Evolutionary conservation across 768 basidiomycete species (phyloP).

Genomic region (Epithele typhae): DNA sequence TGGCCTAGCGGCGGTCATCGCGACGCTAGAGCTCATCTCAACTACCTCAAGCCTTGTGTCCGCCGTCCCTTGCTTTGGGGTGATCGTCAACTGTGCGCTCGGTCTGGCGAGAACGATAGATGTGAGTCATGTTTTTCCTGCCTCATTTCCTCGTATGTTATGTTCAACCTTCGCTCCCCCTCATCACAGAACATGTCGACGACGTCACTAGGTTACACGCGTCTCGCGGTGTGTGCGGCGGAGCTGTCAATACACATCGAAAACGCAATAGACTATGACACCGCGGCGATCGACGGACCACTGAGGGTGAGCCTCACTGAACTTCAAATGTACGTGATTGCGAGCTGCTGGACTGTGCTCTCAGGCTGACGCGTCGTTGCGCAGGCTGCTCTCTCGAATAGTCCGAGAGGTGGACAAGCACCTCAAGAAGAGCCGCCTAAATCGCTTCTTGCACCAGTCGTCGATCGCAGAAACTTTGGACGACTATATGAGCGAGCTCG

Average conservation of each 20-base stretch:
- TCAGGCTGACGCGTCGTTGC: too few relatives aligned
- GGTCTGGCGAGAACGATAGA: conserved; percentile 4
- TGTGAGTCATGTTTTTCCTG: too few relatives aligned
- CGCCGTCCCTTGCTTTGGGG: conserved; percentile 1
- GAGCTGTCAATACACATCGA: conserved; percentile 5
- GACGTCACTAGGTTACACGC: conserved; percentile 2
- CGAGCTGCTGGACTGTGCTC: not conserved
- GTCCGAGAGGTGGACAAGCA: not conserved
- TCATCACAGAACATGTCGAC: too few relatives aligned
- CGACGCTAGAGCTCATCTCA: not conserved
- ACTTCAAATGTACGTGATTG: not conserved
- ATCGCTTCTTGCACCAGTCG: conserved; percentile 4
- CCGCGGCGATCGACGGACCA: not conserved
- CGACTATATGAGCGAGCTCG: conserved; percentile 1
- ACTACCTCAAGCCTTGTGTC: not conserved
- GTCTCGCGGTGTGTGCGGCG: conserved; percentile 1
- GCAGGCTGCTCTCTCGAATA: conserved; percentile 1
- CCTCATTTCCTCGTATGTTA: too few relatives aligned
- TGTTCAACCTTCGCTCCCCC: too few relatives aligned
- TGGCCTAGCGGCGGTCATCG: not conserved
- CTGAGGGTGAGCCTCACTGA: not conserved
- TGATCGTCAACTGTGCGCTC: not conserved
- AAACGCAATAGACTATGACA: not conserved
- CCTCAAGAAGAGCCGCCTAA: not conserved
- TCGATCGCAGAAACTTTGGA: conserved; percentile 5